A percentile compares a stretch with the other conserved stretches of the same genome.
Conservation (phyloP, 73 alveolate species). For the Symbiodinium pilosum region DNA sequence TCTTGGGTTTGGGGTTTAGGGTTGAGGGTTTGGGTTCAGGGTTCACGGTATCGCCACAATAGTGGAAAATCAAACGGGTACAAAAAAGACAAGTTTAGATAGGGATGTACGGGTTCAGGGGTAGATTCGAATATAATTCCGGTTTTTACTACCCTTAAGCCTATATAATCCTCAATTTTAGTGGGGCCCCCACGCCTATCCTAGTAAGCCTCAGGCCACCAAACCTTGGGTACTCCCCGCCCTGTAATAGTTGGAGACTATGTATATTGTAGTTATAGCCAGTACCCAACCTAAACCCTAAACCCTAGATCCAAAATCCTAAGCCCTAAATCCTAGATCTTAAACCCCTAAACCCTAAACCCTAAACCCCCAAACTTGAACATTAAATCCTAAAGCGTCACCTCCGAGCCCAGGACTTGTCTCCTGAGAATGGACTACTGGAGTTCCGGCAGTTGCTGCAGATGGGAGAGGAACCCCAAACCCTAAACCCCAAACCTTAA, state of each 20-base stretch:
- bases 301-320: not conserved
- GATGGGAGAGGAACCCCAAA: constrained; percentile 22
- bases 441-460: constrained; percentile 61
- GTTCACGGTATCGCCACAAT: not conserved
- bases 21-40: not conserved
- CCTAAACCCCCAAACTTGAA: not conserved
- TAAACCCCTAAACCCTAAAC: not conserved
- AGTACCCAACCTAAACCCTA: too few species aligned
- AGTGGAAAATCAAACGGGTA: too few species aligned
- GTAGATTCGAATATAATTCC: too few species aligned
- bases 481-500: not conserved
- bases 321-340: not conserved
- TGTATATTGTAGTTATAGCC: too few species aligned
- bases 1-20: not conserved
- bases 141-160: too few species aligned
- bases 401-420: constrained; percentile 24
- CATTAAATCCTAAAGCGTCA: not conserved
- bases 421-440: constrained; percentile 38
- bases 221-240: too few species aligned
- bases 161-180: too few species aligned
- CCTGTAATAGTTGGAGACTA: too few species aligned
- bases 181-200: too few species aligned
- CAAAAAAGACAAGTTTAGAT: not conserved
- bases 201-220: too few species aligned
- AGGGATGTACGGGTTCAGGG: not conserved